Percentiles rank a stretch among this genome's conserved stretches.
Evolutionary conservation across 345 rosid species (phyloP).

Genomic region (Aegle marmelos): DNA sequence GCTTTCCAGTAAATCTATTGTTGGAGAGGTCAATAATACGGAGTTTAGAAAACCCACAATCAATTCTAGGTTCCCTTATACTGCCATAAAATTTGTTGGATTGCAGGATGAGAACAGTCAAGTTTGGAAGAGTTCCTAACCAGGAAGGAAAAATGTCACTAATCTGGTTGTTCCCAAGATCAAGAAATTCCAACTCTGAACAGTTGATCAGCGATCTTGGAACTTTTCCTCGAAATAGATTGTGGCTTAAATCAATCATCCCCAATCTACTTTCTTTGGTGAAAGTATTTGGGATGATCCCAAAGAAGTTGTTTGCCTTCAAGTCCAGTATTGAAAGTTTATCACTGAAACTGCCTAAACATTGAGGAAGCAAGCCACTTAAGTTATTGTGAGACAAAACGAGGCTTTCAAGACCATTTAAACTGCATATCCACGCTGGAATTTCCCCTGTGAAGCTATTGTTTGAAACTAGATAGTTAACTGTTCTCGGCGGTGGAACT

Average conservation of each 20-base stretch:
- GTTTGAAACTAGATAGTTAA: too few species aligned
- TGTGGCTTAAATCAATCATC: neutral
- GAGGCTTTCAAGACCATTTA: too few species aligned
- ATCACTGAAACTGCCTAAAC: too few species aligned
- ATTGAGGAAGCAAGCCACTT: too few species aligned
- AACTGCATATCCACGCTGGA: too few species aligned
- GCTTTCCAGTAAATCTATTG: neutral
- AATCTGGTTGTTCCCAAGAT: neutral
- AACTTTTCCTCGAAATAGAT: neutral
- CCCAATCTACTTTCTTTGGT: neutral
- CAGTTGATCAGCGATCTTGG: neutral
- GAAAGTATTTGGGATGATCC: neutral
- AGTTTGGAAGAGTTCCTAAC: neutral
- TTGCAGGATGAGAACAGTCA: neutral
- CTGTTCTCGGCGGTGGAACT: too few species aligned
- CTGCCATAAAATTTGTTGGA: neutral
- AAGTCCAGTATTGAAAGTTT: too few species aligned
- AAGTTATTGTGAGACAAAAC: too few species aligned
- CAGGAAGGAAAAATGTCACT: neutral
- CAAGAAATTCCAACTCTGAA: neutral
- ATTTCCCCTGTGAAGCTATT: too few species aligned
- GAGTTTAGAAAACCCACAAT: neutral
- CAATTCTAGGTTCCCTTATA: neutral
- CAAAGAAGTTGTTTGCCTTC: neutral
- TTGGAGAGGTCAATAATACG: conserved; percentile 13